Conservation (phyloP, 495 filamentous ascomycete genomes). For the Neurospora discreta region DNA sequence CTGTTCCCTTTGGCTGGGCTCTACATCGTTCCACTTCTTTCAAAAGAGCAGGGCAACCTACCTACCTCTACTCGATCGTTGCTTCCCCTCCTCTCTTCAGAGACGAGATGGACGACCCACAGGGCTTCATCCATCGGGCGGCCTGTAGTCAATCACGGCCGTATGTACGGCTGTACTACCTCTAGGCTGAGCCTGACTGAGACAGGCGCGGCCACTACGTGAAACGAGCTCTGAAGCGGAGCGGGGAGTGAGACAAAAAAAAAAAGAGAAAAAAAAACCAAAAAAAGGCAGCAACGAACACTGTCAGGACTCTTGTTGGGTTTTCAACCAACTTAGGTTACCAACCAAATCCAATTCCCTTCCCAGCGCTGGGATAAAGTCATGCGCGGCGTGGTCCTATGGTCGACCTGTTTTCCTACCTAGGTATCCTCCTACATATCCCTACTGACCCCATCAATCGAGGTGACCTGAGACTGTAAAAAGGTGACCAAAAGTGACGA, state of each 20-base stretch:
- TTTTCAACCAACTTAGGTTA: background rate
- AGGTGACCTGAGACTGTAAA: background rate
- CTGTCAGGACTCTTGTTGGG: background rate
- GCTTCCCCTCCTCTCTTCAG: background rate
- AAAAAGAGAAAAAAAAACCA: no score
- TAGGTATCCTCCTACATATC: background rate
- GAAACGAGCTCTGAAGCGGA: background rate
- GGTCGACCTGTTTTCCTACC: background rate
- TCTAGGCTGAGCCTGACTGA: no score
- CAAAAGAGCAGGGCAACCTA: background rate
- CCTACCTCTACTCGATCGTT: background rate
- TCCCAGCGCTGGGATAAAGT: background rate
- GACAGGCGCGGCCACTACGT: background rate
- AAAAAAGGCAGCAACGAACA: background rate
- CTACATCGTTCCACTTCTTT: background rate
- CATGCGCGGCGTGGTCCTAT: background rate
- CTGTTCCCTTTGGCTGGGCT: no score
- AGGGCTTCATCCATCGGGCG: background rate
- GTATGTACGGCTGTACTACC: no score
- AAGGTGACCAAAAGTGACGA: background rate
- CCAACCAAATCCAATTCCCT: background rate
- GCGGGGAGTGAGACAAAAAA: background rate
- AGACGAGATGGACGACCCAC: background rate
- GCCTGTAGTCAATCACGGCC: no score
- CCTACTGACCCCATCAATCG: background rate